Conservation (phyloP, 805 yeast species). For the Candida nanaspora region DNA sequence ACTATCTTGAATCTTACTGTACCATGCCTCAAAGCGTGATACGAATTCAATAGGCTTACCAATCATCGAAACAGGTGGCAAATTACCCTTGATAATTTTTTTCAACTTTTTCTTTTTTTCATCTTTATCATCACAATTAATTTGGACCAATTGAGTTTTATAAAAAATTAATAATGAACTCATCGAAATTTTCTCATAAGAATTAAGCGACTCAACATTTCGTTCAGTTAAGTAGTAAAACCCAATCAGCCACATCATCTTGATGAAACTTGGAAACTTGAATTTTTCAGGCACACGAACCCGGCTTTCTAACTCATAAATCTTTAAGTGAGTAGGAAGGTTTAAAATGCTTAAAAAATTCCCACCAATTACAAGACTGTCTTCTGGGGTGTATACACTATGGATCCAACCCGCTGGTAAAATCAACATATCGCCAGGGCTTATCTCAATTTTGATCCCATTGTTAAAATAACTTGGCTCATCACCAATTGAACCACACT, state of each 20-base stretch:
- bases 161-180: slow-evolving; percentile 17
- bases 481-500: background rate
- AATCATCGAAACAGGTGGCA: slow-evolving; percentile 15
- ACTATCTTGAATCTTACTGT: too few relatives aligned
- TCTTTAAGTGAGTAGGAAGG: slow-evolving; percentile 53
- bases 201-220: slow-evolving; percentile 1
- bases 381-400: slow-evolving; percentile 76
- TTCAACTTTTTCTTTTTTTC: slow-evolving; percentile 10
- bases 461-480: slow-evolving; percentile 24
- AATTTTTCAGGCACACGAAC: slow-evolving; percentile 73
- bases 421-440: slow-evolving; percentile 66
- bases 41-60: slow-evolving; percentile 19
- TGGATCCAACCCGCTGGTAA: slow-evolving; percentile 95
- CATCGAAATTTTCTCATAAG: slow-evolving; percentile 14
- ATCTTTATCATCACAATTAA: slow-evolving; percentile 8
- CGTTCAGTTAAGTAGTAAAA: slow-evolving; percentile 28
- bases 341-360: slow-evolving; percentile 68
- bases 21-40: slow-evolving; percentile 12
- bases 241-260: slow-evolving; percentile 63
- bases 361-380: slow-evolving; percentile 82
- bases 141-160: slow-evolving; percentile 11
- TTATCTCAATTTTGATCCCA: slow-evolving; percentile 24
- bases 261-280: slow-evolving; percentile 70
- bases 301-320: slow-evolving; percentile 53
- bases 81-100: slow-evolving; percentile 11